These are phyloP conservation scores for Mucor plumbeus DNA, from an alignment of 371 early-diverging fungal species.

Conservation along the genomic window DNA sequence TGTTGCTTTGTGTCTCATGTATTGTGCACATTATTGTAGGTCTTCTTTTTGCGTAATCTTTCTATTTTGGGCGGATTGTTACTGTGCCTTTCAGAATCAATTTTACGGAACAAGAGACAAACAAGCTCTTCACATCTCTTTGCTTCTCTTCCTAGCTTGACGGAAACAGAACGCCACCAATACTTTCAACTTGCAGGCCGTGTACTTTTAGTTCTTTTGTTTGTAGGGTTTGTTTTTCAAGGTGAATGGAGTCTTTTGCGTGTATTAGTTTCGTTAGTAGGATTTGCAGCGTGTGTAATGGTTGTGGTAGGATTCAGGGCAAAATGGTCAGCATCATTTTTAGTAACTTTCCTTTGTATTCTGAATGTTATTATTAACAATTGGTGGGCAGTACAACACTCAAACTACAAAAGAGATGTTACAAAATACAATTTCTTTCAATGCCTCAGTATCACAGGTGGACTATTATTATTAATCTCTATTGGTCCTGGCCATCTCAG, in stretches of 20 bases:
- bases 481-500: constrained; percentile 90
- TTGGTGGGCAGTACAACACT: constrained; percentile 90
- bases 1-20: neutral
- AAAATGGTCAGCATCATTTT: constrained; percentile 89
- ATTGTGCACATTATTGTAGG: neutral
- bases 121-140: constrained; percentile 54
- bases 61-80: constrained; percentile 90
- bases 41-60: constrained; percentile 51
- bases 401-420: constrained; percentile 79
- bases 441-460: constrained; percentile 93
- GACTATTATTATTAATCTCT: constrained; percentile 85
- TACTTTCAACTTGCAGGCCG: constrained; percentile 91
- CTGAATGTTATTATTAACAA: constrained; percentile 90
- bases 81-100: constrained; percentile 80
- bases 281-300: constrained; percentile 85
- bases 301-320: constrained; percentile 95
- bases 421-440: constrained; percentile 97
- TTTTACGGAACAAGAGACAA: constrained; percentile 44
- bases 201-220: constrained; percentile 86
- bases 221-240: constrained; percentile 82
- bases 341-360: constrained; percentile 83
- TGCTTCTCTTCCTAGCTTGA: constrained; percentile 82
- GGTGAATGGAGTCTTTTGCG: constrained; percentile 78
- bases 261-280: constrained; percentile 69
- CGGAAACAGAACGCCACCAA: constrained; percentile 76